Evolutionary conservation across 352 stramenopile species (phyloP).

Genomic region (Globisporangium spiculum): DNA sequence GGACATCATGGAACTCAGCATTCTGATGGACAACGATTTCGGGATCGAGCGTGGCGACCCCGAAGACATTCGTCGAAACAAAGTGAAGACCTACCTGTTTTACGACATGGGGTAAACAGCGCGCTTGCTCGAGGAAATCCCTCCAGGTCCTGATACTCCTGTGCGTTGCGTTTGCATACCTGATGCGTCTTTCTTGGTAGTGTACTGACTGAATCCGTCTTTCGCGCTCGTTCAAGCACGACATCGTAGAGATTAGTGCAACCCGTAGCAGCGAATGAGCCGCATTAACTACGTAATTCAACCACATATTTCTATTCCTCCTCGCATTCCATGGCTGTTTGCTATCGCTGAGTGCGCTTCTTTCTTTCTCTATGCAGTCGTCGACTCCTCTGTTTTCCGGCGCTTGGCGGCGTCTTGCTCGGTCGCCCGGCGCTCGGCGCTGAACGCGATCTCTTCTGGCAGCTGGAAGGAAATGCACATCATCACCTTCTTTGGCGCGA

Average conservation of each 20-base stretch:
- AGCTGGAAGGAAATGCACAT: conserved; percentile 95
- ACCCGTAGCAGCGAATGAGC: background rate
- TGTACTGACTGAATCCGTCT: background rate
- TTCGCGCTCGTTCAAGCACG: background rate
- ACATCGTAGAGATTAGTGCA: background rate
- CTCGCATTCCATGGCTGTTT: background rate
- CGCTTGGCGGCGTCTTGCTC: background rate
- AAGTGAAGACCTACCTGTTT: background rate
- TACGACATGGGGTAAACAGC: conserved; percentile 9
- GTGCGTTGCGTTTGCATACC: background rate
- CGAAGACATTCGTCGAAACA: too few species aligned
- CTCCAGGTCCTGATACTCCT: background rate
- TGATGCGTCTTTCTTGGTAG: background rate
- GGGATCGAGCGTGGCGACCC: background rate
- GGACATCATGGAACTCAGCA: background rate
- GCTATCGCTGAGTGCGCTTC: background rate
- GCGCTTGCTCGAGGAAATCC: background rate
- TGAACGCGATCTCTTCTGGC: conserved; percentile 72
- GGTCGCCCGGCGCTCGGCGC: conserved; percentile 27
- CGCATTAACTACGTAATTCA: background rate
- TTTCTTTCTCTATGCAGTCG: background rate
- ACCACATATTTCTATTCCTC: background rate
- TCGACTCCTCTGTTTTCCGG: background rate
- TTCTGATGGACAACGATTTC: background rate
- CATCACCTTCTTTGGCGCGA: conserved; percentile 98